phyloP scores from a whole-genome alignment of 139 green algal genomes.

The Chlorella sp. region DNA sequence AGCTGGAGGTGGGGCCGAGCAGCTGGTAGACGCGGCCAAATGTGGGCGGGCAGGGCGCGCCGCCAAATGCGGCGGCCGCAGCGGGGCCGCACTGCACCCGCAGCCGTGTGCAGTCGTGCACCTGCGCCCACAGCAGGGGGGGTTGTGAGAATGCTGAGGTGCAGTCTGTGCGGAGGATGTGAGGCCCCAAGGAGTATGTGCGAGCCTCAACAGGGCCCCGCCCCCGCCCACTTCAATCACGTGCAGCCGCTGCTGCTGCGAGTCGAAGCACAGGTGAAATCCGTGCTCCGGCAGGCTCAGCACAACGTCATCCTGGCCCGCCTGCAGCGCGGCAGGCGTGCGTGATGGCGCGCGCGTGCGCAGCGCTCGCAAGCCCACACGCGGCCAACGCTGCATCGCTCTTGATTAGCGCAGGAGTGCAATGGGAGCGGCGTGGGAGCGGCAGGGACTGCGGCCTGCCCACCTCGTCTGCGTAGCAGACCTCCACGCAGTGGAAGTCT shows the following conservation, averaged over 20 bases:
- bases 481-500: not conserved
- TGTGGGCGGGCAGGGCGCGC: conserved; percentile 34
- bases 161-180: too few relatives aligned
- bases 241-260: conserved; percentile 46
- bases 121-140: too few relatives aligned
- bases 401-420: too few relatives aligned
- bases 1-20: conserved; percentile 56
- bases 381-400: not conserved
- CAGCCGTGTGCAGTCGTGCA: conserved; percentile 50
- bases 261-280: conserved; percentile 59
- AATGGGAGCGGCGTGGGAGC: too few relatives aligned
- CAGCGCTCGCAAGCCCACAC: not conserved
- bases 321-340: not conserved
- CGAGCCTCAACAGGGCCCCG: too few relatives aligned
- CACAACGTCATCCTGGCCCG: conserved; percentile 37
- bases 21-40: conserved; percentile 54
- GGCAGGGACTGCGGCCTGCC: too few relatives aligned
- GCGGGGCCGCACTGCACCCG: conserved; percentile 28
- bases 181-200: too few relatives aligned
- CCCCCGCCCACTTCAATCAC: too few relatives aligned
- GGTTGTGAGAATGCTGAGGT: too few relatives aligned
- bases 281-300: conserved; percentile 55
- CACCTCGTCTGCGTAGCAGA: too few relatives aligned
- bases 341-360: too few relatives aligned
- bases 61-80: conserved; percentile 17